Base-by-base conservation (phyloP, 345 rosid genomes). In the Draba incana region DNA sequence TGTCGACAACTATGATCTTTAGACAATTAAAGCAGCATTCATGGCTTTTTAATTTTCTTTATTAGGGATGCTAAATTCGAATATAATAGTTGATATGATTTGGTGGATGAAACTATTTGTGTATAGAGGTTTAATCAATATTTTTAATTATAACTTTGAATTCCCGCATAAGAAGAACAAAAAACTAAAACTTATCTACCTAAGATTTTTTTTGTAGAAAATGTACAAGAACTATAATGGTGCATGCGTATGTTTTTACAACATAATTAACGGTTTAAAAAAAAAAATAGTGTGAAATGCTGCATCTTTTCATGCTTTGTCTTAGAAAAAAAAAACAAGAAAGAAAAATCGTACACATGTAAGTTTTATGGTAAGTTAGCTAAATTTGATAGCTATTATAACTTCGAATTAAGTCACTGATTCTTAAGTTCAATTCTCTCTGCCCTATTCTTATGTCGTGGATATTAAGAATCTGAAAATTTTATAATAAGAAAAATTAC, bases 1-100 rank as follows among this genome's bases (percentile, higher is more conserved):
- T 41, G 60, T 41, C 51, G n/a, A 13, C 14, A 64, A n/a, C 11
- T 53, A 16, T 67, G 62, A 44, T 62, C 41, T 54, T 0, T 39
- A 27, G 42, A 69, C 9, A 49, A 59, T 30, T 52, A 44, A 62
- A 55, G 42, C 69, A 63, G 54, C 31, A 45, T 52, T 63, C 31
- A 45, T 52, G 24, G 20, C 2, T 35, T 56, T 61, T 28, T 52
- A 42, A 42, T 50, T 25, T 33, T 14, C 4, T 13, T 57, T 10
- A 44, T 15, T 42, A 16, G 7, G 33, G 16, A 70, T 20, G 24
- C 42, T 42, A 51, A 27, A 60, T 51, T 30, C 54, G 46, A 61
- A 30, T 60, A 59, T 15, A 11, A 55, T 15, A 55, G 14, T 11
- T 60, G 50, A 15, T 68, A 6, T 24, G 39, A 35, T 8, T 4